phyloP scores from a whole-genome alignment of 2,329 filamentous ascomycete species.

The Cucurbitaria berberidis region DNA sequence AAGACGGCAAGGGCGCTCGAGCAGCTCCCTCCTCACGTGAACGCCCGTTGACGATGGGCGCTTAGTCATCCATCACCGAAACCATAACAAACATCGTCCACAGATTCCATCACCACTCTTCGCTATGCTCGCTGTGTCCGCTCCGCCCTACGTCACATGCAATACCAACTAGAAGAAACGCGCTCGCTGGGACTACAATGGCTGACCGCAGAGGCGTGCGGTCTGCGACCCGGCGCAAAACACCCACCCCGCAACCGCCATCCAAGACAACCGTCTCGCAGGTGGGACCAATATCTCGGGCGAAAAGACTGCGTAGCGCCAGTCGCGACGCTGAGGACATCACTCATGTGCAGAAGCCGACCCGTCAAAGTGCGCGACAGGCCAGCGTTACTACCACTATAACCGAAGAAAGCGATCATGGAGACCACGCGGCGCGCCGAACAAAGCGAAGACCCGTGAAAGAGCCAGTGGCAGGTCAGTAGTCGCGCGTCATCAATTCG shows the following conservation, averaged over 20 bases:
- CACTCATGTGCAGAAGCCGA: conserved; percentile 23
- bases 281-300: conserved; percentile 32
- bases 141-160: conserved; percentile 14
- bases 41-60: conserved; percentile 6
- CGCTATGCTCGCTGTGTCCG: too few species aligned
- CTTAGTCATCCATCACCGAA: conserved; percentile 1
- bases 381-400: conserved; percentile 32
- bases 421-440: conserved; percentile 22
- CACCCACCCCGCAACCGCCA: conserved; percentile 38
- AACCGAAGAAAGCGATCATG: conserved; percentile 33
- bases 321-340: conserved; percentile 47
- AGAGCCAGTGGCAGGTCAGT: conserved; percentile 38
- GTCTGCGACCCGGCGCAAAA: conserved; percentile 42
- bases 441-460: conserved; percentile 31
- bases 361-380: conserved; percentile 37
- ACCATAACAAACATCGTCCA: conserved; percentile 17
- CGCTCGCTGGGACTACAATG: conserved; percentile 27
- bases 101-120: conserved; percentile 6
- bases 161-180: background rate
- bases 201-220: conserved; percentile 42
- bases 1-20: conserved; percentile 8
- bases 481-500: background rate
- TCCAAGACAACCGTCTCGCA: conserved; percentile 25
- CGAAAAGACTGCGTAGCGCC: conserved; percentile 47
- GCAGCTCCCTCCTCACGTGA: conserved; percentile 21